phyloP scores from a whole-genome alignment of 225 moss, liverwort and hornwort species.

The Marchantia paleacea region DNA sequence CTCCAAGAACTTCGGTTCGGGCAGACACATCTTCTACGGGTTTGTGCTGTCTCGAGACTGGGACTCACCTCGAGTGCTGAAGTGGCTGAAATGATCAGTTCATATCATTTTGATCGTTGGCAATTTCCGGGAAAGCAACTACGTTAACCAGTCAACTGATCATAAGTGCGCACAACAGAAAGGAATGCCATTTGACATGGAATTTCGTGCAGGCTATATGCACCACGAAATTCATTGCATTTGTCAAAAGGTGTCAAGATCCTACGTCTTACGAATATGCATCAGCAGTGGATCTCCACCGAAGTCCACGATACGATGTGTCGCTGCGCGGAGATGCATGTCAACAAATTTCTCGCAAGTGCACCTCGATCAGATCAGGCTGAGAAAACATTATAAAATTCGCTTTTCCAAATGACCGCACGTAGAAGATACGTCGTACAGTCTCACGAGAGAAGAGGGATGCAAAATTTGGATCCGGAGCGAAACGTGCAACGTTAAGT shows the following conservation, averaged over 20 bases:
- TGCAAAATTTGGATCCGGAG: not conserved
- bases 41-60: not conserved
- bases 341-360: not conserved
- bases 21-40: not conserved
- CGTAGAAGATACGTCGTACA: not conserved
- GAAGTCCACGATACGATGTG: conserved; percentile 1
- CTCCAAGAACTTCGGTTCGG: not conserved
- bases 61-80: not conserved
- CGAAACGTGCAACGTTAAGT: not conserved
- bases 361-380: no score
- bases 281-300: not conserved
- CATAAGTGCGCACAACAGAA: not conserved
- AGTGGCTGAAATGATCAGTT: not conserved
- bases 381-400: not conserved
- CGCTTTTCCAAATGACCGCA: not conserved
- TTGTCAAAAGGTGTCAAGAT: not conserved
- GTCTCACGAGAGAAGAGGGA: not conserved
- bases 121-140: not conserved
- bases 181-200: not conserved
- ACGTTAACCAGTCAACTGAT: no score
- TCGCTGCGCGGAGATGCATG: not conserved
- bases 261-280: not conserved
- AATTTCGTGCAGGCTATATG: not conserved
- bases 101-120: not conserved
- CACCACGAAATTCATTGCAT: not conserved